These are phyloP conservation scores for Aspergillus sp. DNA, from an alignment of 2,329 filamentous ascomycete genomes.

Conservation along the genomic window DNA sequence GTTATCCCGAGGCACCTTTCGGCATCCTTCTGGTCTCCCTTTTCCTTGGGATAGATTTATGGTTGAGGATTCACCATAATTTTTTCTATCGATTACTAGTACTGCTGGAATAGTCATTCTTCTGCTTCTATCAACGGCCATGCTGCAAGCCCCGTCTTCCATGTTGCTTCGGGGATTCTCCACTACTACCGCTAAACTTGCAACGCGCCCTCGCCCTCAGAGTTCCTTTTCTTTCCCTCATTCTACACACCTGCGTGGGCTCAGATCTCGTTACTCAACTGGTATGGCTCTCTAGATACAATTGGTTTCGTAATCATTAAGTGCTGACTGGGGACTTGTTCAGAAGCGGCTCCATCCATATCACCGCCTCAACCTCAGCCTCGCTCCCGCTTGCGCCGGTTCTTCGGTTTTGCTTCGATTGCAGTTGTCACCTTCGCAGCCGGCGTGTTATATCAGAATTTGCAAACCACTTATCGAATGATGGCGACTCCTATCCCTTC, in stretches of 20 bases:
- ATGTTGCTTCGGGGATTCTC: conserved; percentile 10
- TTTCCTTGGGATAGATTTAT: too few relatives aligned
- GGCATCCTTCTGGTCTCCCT: too few relatives aligned
- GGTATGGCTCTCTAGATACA: neutral
- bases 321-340: neutral
- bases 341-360: neutral
- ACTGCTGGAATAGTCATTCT: too few relatives aligned
- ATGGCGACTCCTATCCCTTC: conserved; percentile 42
- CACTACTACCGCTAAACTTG: conserved; percentile 9
- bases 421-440: conserved; percentile 26
- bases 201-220: neutral
- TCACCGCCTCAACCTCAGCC: conserved; percentile 12
- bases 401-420: conserved; percentile 30
- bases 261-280: conserved; percentile 4
- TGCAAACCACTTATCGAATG: conserved; percentile 19
- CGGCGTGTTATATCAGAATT: conserved; percentile 22
- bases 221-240: neutral
- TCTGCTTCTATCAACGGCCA: neutral
- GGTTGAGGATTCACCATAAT: too few relatives aligned
- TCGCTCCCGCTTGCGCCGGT: conserved; percentile 25
- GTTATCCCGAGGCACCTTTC: too few relatives aligned
- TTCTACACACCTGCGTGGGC: conserved; percentile 1
- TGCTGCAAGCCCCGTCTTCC: conserved; percentile 6
- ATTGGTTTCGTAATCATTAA: neutral
- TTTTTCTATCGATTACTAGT: too few relatives aligned